Evolutionary conservation across 2,329 filamentous ascomycete genomes (phyloP).

Genomic region (Seiridium cupressi): DNA sequence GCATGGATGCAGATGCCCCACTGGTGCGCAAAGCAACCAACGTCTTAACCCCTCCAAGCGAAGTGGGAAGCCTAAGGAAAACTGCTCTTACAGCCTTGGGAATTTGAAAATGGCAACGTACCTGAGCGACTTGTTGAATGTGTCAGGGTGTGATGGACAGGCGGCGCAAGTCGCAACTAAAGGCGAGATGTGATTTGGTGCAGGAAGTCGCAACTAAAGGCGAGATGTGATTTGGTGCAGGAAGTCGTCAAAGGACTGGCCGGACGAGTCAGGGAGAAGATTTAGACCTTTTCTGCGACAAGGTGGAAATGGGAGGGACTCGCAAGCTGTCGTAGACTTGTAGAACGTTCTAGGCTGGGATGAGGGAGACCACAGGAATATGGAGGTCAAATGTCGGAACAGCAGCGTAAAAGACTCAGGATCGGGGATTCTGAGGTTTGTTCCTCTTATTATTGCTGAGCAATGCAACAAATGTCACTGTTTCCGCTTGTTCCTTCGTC

Average conservation of each 20-base stretch:
- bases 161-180: neutral
- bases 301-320: neutral
- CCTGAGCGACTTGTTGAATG: neutral
- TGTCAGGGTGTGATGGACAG: neutral
- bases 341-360: constrained; percentile 10
- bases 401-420: neutral
- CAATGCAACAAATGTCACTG: constrained; percentile 3
- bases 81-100: neutral
- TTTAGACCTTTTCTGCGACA: neutral
- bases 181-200: too few species aligned
- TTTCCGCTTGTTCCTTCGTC: constrained; percentile 4
- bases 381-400: neutral
- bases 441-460: constrained; percentile 6
- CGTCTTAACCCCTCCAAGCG: neutral
- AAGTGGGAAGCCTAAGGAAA: neutral
- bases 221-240: too few species aligned
- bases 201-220: too few species aligned
- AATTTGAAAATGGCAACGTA: neutral
- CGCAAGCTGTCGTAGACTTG: neutral
- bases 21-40: constrained; percentile 2
- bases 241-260: too few species aligned
- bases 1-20: neutral
- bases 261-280: neutral
- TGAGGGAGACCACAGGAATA: neutral
- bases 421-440: neutral